Base-by-base conservation (phyloP, 306 rosid genomes). In the Casuarina equisetifolia region DNA sequence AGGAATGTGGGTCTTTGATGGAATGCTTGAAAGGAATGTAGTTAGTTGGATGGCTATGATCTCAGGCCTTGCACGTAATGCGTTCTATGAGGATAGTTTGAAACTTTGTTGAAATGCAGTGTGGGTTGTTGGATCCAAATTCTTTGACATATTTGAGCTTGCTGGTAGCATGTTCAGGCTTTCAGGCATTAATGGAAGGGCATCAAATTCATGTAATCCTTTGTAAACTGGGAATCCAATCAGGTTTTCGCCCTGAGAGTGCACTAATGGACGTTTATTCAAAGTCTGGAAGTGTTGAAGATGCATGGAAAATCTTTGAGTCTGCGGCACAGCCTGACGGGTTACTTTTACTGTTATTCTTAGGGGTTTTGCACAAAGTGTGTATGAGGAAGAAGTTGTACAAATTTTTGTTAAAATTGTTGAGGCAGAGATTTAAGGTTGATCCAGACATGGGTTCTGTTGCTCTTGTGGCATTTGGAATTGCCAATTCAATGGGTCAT, bases 241-340 rank as follows among this genome's bases (percentile, higher is more conserved):
- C 96, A 1, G 94, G 86, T 69, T 71, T 94, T 79, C 85, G 87
- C 64, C 77, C 92, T 68, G 97, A 87, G 85, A 92, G 96, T 85
- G 92, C 97, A 57, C 81, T 94, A 77, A 92, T 94, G 98, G 93
- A 94, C 85, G 82, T 94, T 83, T 94, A 92, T 81, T 90, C 97
- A 0, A 94, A 94, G 79, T 94, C 92, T 77, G 86, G 97, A 35
- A 74, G 88, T 57, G 68, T 92, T 69, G 95, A 86, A 70, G 89
- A 79, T 72, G 93, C 98, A 6, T 88, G 93, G 94, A 55, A 61
- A 67, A 87, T 92, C 70, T 94, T 94, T 42, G 90, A 88, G 83
- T 88, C 86, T 20, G 91, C 95, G 0, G 73, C 92, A 85, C 90
- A 90, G 59, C 87, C 90, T 45, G 98, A 92, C 76, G 89, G 82